phyloP scores from a whole-genome alignment of 768 basidiomycete genomes.

The Dentipellis fragilis region DNA sequence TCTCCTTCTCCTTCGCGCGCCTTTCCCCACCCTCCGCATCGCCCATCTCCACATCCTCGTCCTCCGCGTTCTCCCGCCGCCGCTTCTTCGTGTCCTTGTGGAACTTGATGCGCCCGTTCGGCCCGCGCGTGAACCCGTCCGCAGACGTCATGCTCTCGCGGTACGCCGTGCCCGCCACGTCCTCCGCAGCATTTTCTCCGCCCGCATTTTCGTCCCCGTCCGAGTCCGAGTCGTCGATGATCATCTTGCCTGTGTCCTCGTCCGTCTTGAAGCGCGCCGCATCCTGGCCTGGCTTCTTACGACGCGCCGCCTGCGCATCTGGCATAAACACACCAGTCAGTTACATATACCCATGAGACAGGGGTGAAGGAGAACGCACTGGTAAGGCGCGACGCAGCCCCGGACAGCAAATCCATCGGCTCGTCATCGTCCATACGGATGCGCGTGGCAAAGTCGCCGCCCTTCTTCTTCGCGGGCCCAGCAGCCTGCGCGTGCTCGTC shows the following conservation, averaged over 20 bases:
- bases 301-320: conserved; percentile 39
- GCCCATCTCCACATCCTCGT: conserved; percentile 67
- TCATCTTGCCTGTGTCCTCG: conserved; percentile 69
- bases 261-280: conserved; percentile 83
- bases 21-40: conserved; percentile 43
- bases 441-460: conserved; percentile 40
- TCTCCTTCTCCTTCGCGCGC: conserved; percentile 9
- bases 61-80: conserved; percentile 55
- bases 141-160: conserved; percentile 72
- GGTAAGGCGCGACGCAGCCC: conserved; percentile 59
- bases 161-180: conserved; percentile 69
- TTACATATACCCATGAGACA: no score
- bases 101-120: conserved; percentile 82
- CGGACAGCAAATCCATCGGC: conserved; percentile 89
- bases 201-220: conserved; percentile 32
- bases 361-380: conserved; percentile 33
- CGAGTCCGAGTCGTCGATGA: conserved; percentile 52
- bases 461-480: conserved; percentile 29
- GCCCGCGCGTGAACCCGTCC: conserved; percentile 83
- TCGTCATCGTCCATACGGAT: conserved; percentile 84
- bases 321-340: background rate
- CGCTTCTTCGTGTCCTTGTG: conserved; percentile 97
- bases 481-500: conserved; percentile 37
- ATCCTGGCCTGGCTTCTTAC: conserved; percentile 78
- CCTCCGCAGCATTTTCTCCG: conserved; percentile 34